Evolutionary conservation across 495 filamentous ascomycete genomes (phyloP), one percentile per base, ranked within the genome.

Genomic region (Stereocaulon alpinum): DNA sequence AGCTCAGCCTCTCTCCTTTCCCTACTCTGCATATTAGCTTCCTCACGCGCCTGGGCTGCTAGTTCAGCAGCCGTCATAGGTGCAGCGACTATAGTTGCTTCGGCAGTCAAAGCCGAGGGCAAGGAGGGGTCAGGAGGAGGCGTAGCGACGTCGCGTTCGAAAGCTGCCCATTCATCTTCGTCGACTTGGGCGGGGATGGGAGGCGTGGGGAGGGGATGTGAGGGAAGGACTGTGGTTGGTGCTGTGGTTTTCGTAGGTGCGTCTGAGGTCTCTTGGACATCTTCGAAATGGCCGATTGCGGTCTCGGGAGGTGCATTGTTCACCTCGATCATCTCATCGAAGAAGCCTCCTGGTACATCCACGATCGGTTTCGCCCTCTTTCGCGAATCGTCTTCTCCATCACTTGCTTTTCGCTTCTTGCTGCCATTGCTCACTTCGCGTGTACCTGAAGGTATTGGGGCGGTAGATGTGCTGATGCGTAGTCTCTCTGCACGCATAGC

Each of bases 101-200:
- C 71, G 4, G 72, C 70, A 3, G 70, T 71, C 43, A 69, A 37
- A 17, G 70, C 68, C 17, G 65, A 67, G 6, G 72, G 71, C 29
- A 62, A 67, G 20, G 70, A 69, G 6, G 67, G 63, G 18, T 68
- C 61, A 45, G 71, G 70, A 15, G 76, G 72, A 42, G 79, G 79
- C 22, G 78, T 80, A 6, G 82, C 82, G 14, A 96, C 81, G 27
- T 95, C 91, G 17, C 89, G 86, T 71, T 95, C 88, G 67, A 95
- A 95, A 45, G 88, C 88, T 0, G 87, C 89, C 88, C 91, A 94
- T 70, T 91, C 88, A 54, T 86, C 84, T 65, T 96, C 91, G 68
- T 91, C 82, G 6, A 94, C 71, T 11, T 55, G n/a, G 1, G 66
- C 42, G 15, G 67, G 42, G 61, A 47, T 55, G 15, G 57, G 22